Base-by-base conservation (phyloP, 179 eudicot genomes). In the Silene coronaria region DNA sequence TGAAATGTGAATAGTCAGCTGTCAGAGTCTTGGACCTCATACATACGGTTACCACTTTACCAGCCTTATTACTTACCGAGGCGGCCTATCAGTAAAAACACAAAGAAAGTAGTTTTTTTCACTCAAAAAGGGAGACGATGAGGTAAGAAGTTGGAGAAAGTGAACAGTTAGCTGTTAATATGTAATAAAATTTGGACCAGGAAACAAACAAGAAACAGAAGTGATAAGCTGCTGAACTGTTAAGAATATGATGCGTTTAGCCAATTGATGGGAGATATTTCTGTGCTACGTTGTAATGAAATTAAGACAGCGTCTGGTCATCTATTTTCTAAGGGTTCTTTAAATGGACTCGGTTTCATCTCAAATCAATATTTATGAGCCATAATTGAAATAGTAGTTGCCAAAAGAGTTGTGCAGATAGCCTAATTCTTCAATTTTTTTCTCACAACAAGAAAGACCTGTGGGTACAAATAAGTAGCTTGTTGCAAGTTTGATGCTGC, bases 1-100 rank as follows among this genome's bases (percentile, higher is more conserved):
- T 57, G 48, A 16, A 38, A 17, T 79, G 51, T 30, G 64, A 19
- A 42, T 62, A 63, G 71, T 64, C 27, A 79, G 74, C 51, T 55
- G 71, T 64, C 27, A 79, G 74, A 30, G 36, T 66, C 61, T 13
- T 42, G 24, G 2, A n/a, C 9, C 21, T 68, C 9, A 23, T n/a
- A 22, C 23, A 45, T 51, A 68, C n/a, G 10, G 16, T 6, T 68
- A 22, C 9, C 58, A 42, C 58, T 6, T 6, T 68, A 22, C 9
- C 58, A 42, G 72, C 16, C n/a, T 6, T 30, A 5, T 16, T 65
- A 4, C 5, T 45, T 5, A 32, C 46, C 6, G 21, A 17, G 21
- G 30, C 42, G 3, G 45, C 30, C 46, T 14, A 5, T 28, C 22
- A 65, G 13, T 6, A 65, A 11, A 62, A 62, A 12, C 34, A 61